Evolutionary conservation across 306 rosid species (phyloP), one percentile per base, ranked within the genome.

Genomic region (Acmispon strigosus): DNA sequence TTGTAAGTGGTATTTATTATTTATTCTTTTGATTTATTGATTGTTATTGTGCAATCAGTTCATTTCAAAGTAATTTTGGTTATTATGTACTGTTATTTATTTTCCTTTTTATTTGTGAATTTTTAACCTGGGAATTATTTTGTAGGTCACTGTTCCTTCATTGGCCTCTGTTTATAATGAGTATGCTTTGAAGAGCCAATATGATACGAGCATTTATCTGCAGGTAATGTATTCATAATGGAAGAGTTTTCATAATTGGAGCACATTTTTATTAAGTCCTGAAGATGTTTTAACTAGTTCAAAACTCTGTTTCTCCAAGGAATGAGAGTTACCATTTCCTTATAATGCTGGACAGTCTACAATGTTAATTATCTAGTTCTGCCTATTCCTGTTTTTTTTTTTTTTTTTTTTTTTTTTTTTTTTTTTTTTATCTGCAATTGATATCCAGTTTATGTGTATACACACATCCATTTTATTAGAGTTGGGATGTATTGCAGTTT

Each of bases 171-270:
- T 95, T 51, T 95, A 84, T 75, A 95, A 95, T 64, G 99, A 95
- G 84, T 95, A 91, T 82, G 99, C 99, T 78, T 77, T 95, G 91
- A 95, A 95, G 85, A 95, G 99, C 78, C 99, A 95, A 79, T 95
- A 89, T 76, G 99, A 95, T 72, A 95, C 99, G 17, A 95, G 99
- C 87, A 95, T 95, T 76, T 95, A 95, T 86, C 96, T 95, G 42
- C 99, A 95, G 99, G 99, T 95, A 60, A 83, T 56, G 36, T 34
- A n/a, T 39, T 45, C 57, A 6, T 42, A 58, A 39, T 61, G 56
- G 36, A 15, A n/a, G 11, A 24, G 5, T 3, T 42, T 15, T 24
- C 49, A 41, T 66, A 53, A 44, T 27, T 45, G 15, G 71, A 34
- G 42, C 14, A 12, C 70, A 22, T 39, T 44, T 54, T 57, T 57